These are phyloP conservation scores for Monilinia vaccinii-corymbosi DNA, from an alignment of 2,329 filamentous ascomycete genomes.

Conservation along the genomic window DNA sequence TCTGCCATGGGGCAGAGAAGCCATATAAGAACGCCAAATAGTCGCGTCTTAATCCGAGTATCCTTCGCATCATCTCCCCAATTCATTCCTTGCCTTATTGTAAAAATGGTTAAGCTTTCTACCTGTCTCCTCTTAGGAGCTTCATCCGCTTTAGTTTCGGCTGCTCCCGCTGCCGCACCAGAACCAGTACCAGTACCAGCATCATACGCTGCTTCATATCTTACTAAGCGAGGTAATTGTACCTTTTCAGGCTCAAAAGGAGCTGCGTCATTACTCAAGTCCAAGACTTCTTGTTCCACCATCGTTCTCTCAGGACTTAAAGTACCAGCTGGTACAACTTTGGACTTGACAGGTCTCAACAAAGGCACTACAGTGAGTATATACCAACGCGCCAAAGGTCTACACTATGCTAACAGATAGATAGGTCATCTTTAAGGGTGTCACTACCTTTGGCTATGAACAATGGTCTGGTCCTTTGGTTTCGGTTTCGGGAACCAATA, in stretches of 20 bases:
- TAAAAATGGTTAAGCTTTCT: conserved; percentile 3
- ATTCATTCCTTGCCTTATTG: not conserved
- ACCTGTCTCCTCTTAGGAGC: not conserved
- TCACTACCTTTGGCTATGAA: conserved; percentile 56
- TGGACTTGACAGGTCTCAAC: conserved; percentile 48
- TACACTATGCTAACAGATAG: not conserved
- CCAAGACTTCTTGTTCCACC: conserved; percentile 42
- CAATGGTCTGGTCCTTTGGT: conserved; percentile 57
- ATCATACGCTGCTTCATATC: not conserved
- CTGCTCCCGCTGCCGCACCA: not conserved
- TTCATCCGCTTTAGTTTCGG: conserved; percentile 1
- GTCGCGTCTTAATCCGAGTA: not conserved
- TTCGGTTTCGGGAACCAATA: conserved; percentile 46
- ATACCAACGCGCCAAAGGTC: not conserved
- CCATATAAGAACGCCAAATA: conserved; percentile 5
- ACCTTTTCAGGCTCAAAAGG: conserved; percentile 40
- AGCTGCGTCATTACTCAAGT: conserved; percentile 38
- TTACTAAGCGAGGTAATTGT: conserved; percentile 33
- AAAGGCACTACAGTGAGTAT: conserved; percentile 33
- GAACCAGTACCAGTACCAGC: too few relatives aligned
- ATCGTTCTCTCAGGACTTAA: conserved; percentile 44
- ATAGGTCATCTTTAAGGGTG: conserved; percentile 51
- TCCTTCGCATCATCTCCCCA: not conserved
- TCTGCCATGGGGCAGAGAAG: not conserved
- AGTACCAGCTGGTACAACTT: conserved; percentile 48